Conservation (phyloP, 345 rosid genomes). For the Citropsis articulata region DNA sequence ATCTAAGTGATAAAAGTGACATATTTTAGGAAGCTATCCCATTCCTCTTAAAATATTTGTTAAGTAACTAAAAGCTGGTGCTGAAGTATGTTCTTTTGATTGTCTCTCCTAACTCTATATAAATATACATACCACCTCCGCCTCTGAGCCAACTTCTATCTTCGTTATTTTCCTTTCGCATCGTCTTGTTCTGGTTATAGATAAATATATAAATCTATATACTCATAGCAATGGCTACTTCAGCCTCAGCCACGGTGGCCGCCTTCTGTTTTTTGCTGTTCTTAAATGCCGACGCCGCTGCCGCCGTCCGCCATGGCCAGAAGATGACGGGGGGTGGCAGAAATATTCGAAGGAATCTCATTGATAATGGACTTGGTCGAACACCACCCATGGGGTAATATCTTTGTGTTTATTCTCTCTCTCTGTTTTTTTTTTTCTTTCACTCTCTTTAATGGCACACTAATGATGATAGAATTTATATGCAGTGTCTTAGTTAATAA, state of each 20-base stretch:
- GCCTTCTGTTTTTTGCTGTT: background rate
- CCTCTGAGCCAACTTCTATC: background rate
- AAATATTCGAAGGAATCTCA: constrained; percentile 13
- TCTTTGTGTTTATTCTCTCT: background rate
- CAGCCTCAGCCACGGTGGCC: background rate
- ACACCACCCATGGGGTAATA: constrained; percentile 51
- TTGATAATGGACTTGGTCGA: constrained; percentile 36
- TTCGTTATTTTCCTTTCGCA: background rate
- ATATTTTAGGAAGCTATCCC: background rate
- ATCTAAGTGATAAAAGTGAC: background rate
- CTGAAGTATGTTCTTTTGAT: background rate
- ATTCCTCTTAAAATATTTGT: background rate
- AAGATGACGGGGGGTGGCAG: background rate
- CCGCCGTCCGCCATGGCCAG: background rate
- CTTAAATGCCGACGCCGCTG: background rate
- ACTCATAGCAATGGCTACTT: background rate
- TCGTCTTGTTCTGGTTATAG: background rate
- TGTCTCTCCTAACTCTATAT: background rate
- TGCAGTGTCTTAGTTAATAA: too few species aligned
- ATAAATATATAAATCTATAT: too few species aligned
- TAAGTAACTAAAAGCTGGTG: background rate
- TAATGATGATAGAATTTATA: too few species aligned
- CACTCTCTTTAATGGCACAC: background rate
- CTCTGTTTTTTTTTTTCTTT: background rate
- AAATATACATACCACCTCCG: background rate